Percentiles rank a stretch among this genome's conserved stretches.
Conservation (phyloP, 2,329 filamentous ascomycete species). For the Elsinoe fawcettii region DNA sequence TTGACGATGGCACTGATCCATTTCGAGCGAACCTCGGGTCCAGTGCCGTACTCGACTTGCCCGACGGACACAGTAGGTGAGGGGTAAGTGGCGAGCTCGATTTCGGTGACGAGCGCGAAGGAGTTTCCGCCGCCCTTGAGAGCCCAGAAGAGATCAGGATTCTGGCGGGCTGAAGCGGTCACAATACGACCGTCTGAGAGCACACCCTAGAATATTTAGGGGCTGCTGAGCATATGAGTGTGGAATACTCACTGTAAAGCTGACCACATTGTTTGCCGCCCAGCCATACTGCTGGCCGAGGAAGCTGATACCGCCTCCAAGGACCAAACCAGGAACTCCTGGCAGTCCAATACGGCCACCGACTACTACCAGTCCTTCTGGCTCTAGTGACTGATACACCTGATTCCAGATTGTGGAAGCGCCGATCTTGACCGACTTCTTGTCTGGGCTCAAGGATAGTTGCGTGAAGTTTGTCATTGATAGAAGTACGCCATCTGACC, state of each 20-base stretch:
- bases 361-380: background rate
- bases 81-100: constrained; percentile 24
- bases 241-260: background rate
- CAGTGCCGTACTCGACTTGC: constrained; percentile 4
- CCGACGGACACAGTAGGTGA: constrained; percentile 13
- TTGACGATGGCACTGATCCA: constrained; percentile 20
- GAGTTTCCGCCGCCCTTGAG: constrained; percentile 23
- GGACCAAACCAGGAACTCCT: constrained; percentile 13
- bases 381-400: background rate
- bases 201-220: background rate
- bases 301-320: constrained; percentile 16
- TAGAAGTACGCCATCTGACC: background rate
- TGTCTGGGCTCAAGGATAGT: background rate
- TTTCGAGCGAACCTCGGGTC: constrained; percentile 19
- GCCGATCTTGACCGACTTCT: background rate
- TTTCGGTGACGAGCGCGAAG: constrained; percentile 25
- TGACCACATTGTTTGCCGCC: background rate
- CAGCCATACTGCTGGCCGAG: constrained; percentile 12
- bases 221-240: background rate
- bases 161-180: constrained; percentile 12
- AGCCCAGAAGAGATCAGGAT: constrained; percentile 26
- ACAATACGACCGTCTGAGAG: constrained; percentile 2
- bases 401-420: constrained; percentile 6
- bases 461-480: background rate
- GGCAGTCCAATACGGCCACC: background rate